Evolutionary conservation across 805 yeast genomes (phyloP).

Genomic region (Lachancea kluyveri): DNA sequence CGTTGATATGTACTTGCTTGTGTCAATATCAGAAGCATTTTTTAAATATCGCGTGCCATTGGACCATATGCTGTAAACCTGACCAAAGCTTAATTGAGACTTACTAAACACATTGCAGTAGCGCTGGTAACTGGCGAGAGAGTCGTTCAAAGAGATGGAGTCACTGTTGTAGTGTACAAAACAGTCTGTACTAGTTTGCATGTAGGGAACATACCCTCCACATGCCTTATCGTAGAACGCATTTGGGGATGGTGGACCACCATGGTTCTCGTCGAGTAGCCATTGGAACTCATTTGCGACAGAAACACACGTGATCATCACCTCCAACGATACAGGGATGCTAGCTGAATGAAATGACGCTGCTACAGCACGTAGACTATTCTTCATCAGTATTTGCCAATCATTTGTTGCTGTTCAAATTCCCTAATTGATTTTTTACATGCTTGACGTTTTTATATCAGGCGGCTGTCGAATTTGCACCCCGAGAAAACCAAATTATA

Average conservation of each 20-base stretch:
- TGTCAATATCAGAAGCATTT: background rate
- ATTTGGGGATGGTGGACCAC: background rate
- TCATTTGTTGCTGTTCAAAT: no score
- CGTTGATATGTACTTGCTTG: background rate
- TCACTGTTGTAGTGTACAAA: constrained; percentile 5
- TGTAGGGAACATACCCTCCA: constrained; percentile 8
- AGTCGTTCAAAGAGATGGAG: background rate
- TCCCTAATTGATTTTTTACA: no score
- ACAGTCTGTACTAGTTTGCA: constrained; percentile 9
- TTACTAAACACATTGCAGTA: constrained; percentile 2
- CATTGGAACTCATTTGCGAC: constrained; percentile 3
- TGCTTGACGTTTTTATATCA: no score
- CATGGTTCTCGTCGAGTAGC: constrained; percentile 1
- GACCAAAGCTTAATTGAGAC: background rate
- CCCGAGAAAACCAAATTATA: no score
- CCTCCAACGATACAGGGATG: constrained; percentile 3
- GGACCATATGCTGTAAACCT: background rate
- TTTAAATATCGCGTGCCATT: constrained; percentile 6
- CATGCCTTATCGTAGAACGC: constrained; percentile 7
- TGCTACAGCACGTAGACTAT: constrained; percentile 2
- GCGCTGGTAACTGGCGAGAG: constrained; percentile 2
- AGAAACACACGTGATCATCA: constrained; percentile 5
- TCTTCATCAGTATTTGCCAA: constrained; percentile 1
- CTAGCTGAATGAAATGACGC: constrained; percentile 5
- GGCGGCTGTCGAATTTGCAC: no score